phyloP scores from a whole-genome alignment of 2,329 filamentous ascomycete genomes.

The Fusarium austroafricanum region DNA sequence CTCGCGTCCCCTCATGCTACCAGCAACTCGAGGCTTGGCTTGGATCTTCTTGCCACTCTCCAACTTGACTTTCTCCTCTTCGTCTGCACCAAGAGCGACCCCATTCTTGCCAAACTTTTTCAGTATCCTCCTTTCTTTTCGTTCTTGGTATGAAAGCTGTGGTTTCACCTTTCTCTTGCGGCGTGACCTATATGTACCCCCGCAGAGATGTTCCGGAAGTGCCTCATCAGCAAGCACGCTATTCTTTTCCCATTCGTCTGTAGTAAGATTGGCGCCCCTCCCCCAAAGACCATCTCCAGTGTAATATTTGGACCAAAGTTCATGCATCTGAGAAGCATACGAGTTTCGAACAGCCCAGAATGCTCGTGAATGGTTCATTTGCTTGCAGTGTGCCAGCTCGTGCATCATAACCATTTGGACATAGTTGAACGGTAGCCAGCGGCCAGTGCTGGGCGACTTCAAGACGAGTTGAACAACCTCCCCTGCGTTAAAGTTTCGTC shows the following conservation, averaged over 20 bases:
- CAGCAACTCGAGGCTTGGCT: constrained; percentile 78
- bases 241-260: constrained; percentile 69
- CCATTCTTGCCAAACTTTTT: constrained; percentile 83
- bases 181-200: constrained; percentile 78
- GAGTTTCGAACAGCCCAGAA: constrained; percentile 85
- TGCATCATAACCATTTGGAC: constrained; percentile 98
- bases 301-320: constrained; percentile 76
- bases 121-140: constrained; percentile 76
- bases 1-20: constrained; percentile 79
- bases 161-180: constrained; percentile 67
- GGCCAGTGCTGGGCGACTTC: constrained; percentile 70
- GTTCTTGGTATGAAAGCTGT: constrained; percentile 74
- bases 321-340: constrained; percentile 77
- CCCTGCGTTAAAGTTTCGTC: constrained; percentile 90
- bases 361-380: constrained; percentile 87
- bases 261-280: constrained; percentile 71
- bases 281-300: constrained; percentile 89
- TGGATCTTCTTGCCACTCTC: constrained; percentile 73
- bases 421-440: constrained; percentile 84
- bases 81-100: constrained; percentile 75
- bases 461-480: constrained; percentile 89
- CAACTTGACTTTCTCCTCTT: constrained; percentile 71
- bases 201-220: constrained; percentile 79
- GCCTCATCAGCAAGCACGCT: constrained; percentile 64
- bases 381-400: constrained; percentile 86